Evolutionary conservation across 1,284 basidiomycete genomes (phyloP), one percentile per base, ranked within the genome.

Genomic region (Blastosporella zonata): DNA sequence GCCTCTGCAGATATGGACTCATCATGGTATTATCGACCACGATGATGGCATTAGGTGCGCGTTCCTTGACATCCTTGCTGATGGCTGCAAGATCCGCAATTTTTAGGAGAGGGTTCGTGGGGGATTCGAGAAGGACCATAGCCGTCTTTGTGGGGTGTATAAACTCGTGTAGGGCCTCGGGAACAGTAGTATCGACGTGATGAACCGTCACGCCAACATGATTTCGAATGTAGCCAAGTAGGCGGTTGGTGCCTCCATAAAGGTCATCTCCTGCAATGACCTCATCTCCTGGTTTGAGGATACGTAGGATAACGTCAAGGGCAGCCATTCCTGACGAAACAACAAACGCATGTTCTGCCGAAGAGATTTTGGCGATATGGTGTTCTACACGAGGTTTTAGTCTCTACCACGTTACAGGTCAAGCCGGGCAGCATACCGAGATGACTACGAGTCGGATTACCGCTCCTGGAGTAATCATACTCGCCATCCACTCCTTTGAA

Each of bases 21-120:
- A 99, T 97, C 97, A 99, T 99, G 55, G 97, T 99, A 69, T 99
- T 99, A 70, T 99, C 97, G 20, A 95, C 93, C 23, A 97, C 91
- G 53, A 97, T 74, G 59, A 96, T 65, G 1, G 93, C 93, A 59
- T 88, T 77, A 13, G 90, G 89, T 15, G 88, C 84, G 36, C 81
- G 79, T 58, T 85, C 82, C 64, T 94, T 92, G 55, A 96, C 90
- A 57, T 89, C 76, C 44, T 79, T 77, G 54, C 86, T 84, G 57
- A 97, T 92, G 21, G 75, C 75, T 8, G 86, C 86, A 49, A 99
- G 78, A 68, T 99, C 97, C 36, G 87, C 91, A 54, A 99, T 91
- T 72, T 98, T 97, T 57, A 99, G 81, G 28, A 99, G 77, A 15
- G 97, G 97, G 69, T 99, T 99, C 28, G 97, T 99, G 7, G 97